Conservation (phyloP, 2,329 filamentous ascomycete species). For the Ascocoryne sarcoides region DNA sequence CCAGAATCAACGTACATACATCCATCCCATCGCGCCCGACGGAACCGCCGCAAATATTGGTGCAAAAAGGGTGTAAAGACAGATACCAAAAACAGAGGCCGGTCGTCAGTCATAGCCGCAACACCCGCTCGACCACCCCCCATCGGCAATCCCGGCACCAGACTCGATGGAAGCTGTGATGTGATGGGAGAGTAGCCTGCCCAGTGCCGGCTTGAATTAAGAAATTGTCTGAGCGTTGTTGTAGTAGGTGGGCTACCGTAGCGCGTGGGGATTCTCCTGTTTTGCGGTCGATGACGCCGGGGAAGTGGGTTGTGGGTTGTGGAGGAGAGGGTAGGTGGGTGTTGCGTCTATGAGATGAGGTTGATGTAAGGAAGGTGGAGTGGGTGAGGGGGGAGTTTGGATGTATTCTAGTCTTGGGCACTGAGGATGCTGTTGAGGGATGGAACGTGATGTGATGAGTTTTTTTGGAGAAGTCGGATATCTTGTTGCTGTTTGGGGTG, state of each 20-base stretch:
- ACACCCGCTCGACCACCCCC: constrained; percentile 65
- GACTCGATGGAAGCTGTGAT: constrained; percentile 69
- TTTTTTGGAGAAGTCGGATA: constrained; percentile 65
- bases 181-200: constrained; percentile 64
- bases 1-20: constrained; percentile 62
- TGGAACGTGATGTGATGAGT: constrained; percentile 65
- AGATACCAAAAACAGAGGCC: constrained; percentile 63
- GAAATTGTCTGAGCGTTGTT: constrained; percentile 64
- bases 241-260: constrained; percentile 69
- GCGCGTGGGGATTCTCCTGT: constrained; percentile 80
- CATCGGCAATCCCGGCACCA: constrained; percentile 67
- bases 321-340: constrained; percentile 68
- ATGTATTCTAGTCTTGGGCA: constrained; percentile 58
- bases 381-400: constrained; percentile 59
- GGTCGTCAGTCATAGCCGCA: constrained; percentile 58
- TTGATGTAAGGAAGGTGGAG: constrained; percentile 76
- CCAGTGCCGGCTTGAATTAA: constrained; percentile 57
- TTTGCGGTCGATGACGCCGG: constrained; percentile 51
- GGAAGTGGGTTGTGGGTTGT: constrained; percentile 75
- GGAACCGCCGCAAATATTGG: constrained; percentile 71
- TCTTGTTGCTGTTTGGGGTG: constrained; percentile 50
- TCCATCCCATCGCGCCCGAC: constrained; percentile 69
- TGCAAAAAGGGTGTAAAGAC: constrained; percentile 70
- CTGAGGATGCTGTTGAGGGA: constrained; percentile 52
- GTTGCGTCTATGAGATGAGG: constrained; percentile 72